phyloP scores from a whole-genome alignment of 768 basidiomycete genomes.

The Sistotremastrum niveocremeum region DNA sequence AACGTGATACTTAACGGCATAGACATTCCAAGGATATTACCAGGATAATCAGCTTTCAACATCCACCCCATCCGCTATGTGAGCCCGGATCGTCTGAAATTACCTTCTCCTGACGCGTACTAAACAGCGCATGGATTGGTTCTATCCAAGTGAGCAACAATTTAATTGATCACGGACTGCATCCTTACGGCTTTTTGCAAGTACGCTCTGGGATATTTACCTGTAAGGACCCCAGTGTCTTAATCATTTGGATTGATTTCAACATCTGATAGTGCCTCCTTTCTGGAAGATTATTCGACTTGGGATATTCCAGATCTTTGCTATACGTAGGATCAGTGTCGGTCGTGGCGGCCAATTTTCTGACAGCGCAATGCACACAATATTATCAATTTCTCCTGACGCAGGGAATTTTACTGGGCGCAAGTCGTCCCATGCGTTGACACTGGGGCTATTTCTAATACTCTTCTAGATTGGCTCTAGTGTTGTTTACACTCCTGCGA shows the following conservation, averaged over 20 bases:
- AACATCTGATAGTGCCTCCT: conserved; percentile 48
- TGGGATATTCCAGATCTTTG: conserved; percentile 49
- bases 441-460: too few species aligned
- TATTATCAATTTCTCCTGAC: conserved; percentile 73
- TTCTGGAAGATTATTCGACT: conserved; percentile 58
- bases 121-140: conserved; percentile 61
- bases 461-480: too few species aligned
- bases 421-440: conserved; percentile 18
- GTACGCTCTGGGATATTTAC: too few species aligned
- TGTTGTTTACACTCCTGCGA: too few species aligned
- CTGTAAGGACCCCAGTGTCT: not conserved
- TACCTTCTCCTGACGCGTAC: too few species aligned
- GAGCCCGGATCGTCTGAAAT: too few species aligned
- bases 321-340: conserved; percentile 32
- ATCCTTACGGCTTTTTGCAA: not conserved
- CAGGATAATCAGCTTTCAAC: too few species aligned
- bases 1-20: too few species aligned
- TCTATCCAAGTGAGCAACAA: conserved; percentile 43
- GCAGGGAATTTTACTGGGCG: conserved; percentile 56
- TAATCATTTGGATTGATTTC: conserved; percentile 36
- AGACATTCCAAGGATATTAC: too few species aligned
- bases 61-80: too few species aligned
- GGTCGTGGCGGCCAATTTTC: conserved; percentile 42
- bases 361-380: conserved; percentile 52
- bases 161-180: not conserved